These are phyloP conservation scores for Penicillium herquei DNA, from an alignment of 495 filamentous ascomycete species.

Conservation along the genomic window DNA sequence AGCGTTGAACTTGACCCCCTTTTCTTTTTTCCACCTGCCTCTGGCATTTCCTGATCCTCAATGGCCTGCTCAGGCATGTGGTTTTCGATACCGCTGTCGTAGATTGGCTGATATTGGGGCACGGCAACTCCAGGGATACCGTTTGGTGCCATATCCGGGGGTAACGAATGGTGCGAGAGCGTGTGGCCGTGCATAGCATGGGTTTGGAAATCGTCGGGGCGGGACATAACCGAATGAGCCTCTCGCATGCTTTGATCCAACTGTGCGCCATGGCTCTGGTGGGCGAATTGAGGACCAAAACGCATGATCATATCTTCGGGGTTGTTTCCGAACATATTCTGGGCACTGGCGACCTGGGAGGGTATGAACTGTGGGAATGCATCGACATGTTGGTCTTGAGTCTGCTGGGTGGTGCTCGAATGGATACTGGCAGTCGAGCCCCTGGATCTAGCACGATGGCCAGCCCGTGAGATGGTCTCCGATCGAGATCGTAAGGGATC, in stretches of 20 bases:
- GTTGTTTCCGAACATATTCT: slow-evolving; percentile 48
- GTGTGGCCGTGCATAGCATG: slow-evolving; percentile 48
- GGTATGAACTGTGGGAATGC: slow-evolving; percentile 49
- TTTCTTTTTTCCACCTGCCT: slow-evolving; percentile 62
- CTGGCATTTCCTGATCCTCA: slow-evolving; percentile 65
- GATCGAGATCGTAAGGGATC: slow-evolving; percentile 56
- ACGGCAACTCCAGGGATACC: slow-evolving; percentile 34
- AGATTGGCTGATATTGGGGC: slow-evolving; percentile 58
- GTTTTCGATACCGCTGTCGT: slow-evolving; percentile 65
- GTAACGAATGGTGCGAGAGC: slow-evolving; percentile 40
- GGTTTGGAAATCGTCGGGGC: slow-evolving; percentile 44
- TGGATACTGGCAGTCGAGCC: slow-evolving; percentile 84
- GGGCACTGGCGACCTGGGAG: slow-evolving; percentile 52
- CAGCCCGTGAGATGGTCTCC: slow-evolving; percentile 58
- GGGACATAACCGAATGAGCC: slow-evolving; percentile 46
- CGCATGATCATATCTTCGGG: slow-evolving; percentile 66
- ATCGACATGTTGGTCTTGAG: slow-evolving; percentile 60
- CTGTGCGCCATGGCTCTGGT: slow-evolving; percentile 48
- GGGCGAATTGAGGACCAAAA: slow-evolving; percentile 55
- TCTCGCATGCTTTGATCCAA: slow-evolving; percentile 53
- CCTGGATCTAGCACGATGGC: slow-evolving; percentile 69
- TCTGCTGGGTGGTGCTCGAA: slow-evolving; percentile 65
- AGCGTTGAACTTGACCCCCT: slow-evolving; percentile 68
- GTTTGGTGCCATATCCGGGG: slow-evolving; percentile 26
- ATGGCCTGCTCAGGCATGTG: slow-evolving; percentile 59